Evolutionary conservation across 2,329 filamentous ascomycete species (phyloP), one percentile per base, ranked within the genome.

Genomic region (Cyclaneusma minus): DNA sequence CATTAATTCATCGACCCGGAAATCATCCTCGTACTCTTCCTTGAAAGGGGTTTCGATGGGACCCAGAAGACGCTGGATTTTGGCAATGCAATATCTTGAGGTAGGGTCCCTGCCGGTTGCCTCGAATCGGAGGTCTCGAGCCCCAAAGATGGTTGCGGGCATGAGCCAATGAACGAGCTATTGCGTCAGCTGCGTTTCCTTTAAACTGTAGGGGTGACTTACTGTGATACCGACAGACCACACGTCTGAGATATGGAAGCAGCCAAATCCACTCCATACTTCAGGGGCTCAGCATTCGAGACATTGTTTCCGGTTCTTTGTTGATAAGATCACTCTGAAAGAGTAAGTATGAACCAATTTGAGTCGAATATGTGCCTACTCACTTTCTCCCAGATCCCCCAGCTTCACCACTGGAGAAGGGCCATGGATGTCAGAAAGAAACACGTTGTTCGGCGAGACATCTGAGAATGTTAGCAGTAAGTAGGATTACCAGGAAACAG

Each of bases 181-280:
- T 7, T 4, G 13, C 20, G 13, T 37, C 29, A 36, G 31, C 21
- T 11, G 15, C 19, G 21, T 14, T 19, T 17, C 7, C 12, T 20
- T 12, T 9, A 7, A 16, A 20, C 22, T 12, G 22, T 14, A 22
- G 14, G 13, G 18, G 13, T 14, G 21, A 34, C 30, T 29, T 21
- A 40, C 37, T 11, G 40, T 40, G 22, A 35, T 33, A 21, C 31
- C 39, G 10, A 42, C 15, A 13, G 35, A 41, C 39, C 39, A 42
- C 16, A 42, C 30, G 33, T 43, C 37, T 16, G 39, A 35, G 11
- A 36, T 28, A 21, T 35, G 39, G 17, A 24, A 34, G 27, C 33
- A 35, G 7, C 34, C 31, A 8, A 35, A 31, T n/a, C 26, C 34
- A 32, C 29, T 21, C 34, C 29, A 34, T 11, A 35, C 32, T 23